Evolutionary conservation across 192 early-diverging fungal genomes (phyloP), one percentile per base, ranked within the genome.

Genomic region (Backusella westeae): DNA sequence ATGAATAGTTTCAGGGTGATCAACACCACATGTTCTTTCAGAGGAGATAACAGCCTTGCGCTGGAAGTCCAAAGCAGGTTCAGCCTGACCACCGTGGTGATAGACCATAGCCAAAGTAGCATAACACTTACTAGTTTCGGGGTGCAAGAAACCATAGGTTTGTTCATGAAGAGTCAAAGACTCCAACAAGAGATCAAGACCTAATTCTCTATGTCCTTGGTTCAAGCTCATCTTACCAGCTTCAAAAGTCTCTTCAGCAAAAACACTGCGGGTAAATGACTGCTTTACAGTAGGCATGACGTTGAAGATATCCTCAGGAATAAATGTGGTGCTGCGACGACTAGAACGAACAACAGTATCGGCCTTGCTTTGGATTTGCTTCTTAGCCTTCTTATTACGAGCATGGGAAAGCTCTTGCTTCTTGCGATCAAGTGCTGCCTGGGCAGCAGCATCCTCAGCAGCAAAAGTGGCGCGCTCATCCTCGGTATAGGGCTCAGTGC

Each of bases 161-260:
- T 98, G 96, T 85, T 99, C 98, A 80, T 95, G 95, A 23, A 98
- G 83, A 5, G 93, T 82, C 69, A 94, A 81, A 14, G 96, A 93
- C 81, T 98, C 95, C 34, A 89, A 73, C 73, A 96, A 81, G 39
- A 98, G 81, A 78, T 99, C 96, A 49, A 95, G 72, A 10, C 94
- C 96, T 39, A 93, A 65, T 74, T 93, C 85, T 67, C 88, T 91
- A 68, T 97, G 91, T 7, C 93, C 93, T 80, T 95, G 91, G 15
- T 92, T 86, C 63, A 97, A 78, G 29, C 86, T 89, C 77, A 91
- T 84, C 66, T 92, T 89, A 15, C 93, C 97, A 39, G 95, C 93
- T 78, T 97, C 96, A 74, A 94, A 92, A 0, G 93, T 89, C 78
- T 98, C 95, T 80, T 97, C 95, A 23, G 94, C 97, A 85, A 97